phyloP scores from a whole-genome alignment of 352 stramenopile genomes.

The Phytophthora fragariae region DNA sequence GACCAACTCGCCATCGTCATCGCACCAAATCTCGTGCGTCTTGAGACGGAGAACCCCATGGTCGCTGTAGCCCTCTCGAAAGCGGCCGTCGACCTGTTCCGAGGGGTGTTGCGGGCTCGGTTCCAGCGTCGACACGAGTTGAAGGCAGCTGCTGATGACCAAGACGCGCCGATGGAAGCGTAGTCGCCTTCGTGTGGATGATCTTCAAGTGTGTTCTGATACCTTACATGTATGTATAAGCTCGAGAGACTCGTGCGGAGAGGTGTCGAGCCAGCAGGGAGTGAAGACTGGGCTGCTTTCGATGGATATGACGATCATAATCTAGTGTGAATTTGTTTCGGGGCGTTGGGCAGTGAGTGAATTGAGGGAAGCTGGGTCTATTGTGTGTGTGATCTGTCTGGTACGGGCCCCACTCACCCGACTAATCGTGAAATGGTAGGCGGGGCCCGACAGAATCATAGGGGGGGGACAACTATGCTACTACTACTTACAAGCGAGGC shows the following conservation, averaged over 20 bases:
- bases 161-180: slow-evolving; percentile 18
- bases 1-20: slow-evolving; percentile 92
- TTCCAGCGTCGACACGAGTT: slow-evolving; percentile 38
- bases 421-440: background rate
- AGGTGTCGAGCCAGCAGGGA: slow-evolving; percentile 8
- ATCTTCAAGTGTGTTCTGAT: slow-evolving; percentile 24
- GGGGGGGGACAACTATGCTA: slow-evolving; percentile 31
- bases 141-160: slow-evolving; percentile 13
- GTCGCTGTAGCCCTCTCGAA: slow-evolving; percentile 88
- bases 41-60: slow-evolving; percentile 88
- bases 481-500: slow-evolving; percentile 42
- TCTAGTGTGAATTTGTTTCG: slow-evolving; percentile 37
- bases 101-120: slow-evolving; percentile 54
- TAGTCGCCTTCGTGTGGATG: slow-evolving; percentile 29
- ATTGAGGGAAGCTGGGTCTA: slow-evolving; percentile 7
- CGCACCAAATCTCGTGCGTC: slow-evolving; percentile 88
- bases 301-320: slow-evolving; percentile 37
- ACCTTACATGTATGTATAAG: slow-evolving; percentile 36
- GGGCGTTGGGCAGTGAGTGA: background rate
- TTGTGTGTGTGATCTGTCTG: slow-evolving; percentile 6
- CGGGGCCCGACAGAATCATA: slow-evolving; percentile 4
- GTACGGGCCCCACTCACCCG: background rate
- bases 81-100: slow-evolving; percentile 83
- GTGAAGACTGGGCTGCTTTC: slow-evolving; percentile 17
- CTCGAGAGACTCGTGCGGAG: slow-evolving; percentile 4